A percentile compares a stretch with the other conserved stretches of the same genome.
These are phyloP conservation scores for Bipolaris sorokiniana DNA, from an alignment of 2,329 filamentous ascomycete genomes.

Conservation along the genomic window DNA sequence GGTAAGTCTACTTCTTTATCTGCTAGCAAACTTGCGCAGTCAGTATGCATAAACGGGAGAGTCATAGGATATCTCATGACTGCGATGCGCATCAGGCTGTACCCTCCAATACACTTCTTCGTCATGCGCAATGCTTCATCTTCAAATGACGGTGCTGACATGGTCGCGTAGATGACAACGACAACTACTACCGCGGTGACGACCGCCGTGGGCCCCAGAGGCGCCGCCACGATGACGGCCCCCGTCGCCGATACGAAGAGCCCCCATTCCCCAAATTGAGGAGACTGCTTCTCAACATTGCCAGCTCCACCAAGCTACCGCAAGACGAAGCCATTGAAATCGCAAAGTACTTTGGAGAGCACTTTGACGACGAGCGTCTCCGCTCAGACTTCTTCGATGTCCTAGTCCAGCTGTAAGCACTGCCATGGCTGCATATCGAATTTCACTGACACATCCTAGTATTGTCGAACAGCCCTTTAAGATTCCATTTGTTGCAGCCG, in stretches of 20 bases:
- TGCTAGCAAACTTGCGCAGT: neutral
- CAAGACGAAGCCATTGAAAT: constrained; percentile 48
- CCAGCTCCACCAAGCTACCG: constrained; percentile 46
- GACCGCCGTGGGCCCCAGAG: constrained; percentile 42
- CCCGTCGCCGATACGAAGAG: constrained; percentile 47
- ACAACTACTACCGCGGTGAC: constrained; percentile 35
- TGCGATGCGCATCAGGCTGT: neutral
- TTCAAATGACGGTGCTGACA: constrained; percentile 12
- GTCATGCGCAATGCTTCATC: neutral
- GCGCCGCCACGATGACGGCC: constrained; percentile 37
- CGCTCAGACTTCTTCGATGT: constrained; percentile 75
- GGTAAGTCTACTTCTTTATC: constrained; percentile 27
- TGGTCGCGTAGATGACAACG: constrained; percentile 33
- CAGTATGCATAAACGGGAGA: neutral
- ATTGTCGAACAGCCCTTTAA: constrained; percentile 93
- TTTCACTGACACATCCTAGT: constrained; percentile 46
- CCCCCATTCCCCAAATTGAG: constrained; percentile 44
- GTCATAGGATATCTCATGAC: neutral
- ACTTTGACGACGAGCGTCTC: constrained; percentile 78
- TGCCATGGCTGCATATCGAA: neutral
- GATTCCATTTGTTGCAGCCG: constrained; percentile 90
- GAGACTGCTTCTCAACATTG: constrained; percentile 45
- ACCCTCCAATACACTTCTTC: neutral
- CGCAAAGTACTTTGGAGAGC: constrained; percentile 73
- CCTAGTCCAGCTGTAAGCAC: constrained; percentile 70